Evolutionary conservation across 208 protist species (phyloP), one percentile per base, ranked within the genome.

Genomic region (Borovskyia barvae): DNA sequence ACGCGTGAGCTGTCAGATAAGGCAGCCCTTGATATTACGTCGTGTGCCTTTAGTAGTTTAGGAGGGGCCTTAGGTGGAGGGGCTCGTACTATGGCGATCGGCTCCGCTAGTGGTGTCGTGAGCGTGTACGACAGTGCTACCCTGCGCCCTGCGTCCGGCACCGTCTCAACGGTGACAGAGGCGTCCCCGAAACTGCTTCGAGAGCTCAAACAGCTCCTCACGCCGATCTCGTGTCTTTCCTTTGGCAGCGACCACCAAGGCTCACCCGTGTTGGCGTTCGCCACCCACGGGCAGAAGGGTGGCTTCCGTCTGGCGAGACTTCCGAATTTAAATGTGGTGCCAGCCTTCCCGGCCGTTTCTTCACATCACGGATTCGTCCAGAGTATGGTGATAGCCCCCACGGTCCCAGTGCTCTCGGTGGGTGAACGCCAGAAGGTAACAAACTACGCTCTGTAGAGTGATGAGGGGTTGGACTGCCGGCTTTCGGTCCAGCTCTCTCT

Each of bases 371-470:
- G 81, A 3, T 95, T 93, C 57, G 69, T 87, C 22, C 89, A 93
- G 33, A 80, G 72, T 41, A 14, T 93, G 14, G 48, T 71, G 19
- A 75, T 92, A 12, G 77, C 83, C 2, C 83, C 74, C 19, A 86
- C 78, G 15, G 48, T 90, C n/a, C 83, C 85, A 11, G 71, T 95
- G 17, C 58, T 95, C 2, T 95, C 89, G 20, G 77, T 95, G 9
- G 86, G 89, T n/a, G 89, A 93, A 72, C 78, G 77, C 9, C 77
- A 83, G 46, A 85, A 85, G 48, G 85, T 95, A 29, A 88, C 81
- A 0, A 92, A 93, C 69, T 95, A 95, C 46, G 85, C 83, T 0
- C 57, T 92, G 24, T 94, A 76, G 74, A 22, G n/a, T 43, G 36
- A 20, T 35, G 26, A 50, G 17, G 17, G 8, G 14, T 6, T n/a